Conservation (phyloP, 768 basidiomycete genomes). For the Kwoniella bestiolae region DNA sequence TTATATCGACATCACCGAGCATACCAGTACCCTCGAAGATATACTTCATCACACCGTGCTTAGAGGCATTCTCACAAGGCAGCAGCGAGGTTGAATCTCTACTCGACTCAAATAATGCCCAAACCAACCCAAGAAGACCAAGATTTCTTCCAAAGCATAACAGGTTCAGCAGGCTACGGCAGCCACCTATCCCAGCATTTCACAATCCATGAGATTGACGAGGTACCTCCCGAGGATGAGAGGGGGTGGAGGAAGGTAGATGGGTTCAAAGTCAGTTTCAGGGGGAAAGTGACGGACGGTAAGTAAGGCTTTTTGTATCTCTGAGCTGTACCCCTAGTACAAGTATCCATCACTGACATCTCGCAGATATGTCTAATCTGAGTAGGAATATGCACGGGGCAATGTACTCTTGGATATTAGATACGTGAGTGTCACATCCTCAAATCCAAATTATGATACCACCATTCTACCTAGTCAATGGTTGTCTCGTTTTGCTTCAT, state of each 20-base stretch:
- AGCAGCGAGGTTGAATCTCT: too few species aligned
- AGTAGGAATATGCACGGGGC: slow-evolving; percentile 41
- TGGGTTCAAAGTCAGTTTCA: slow-evolving; percentile 27
- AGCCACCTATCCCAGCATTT: slow-evolving; percentile 11
- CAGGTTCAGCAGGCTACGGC: slow-evolving; percentile 14
- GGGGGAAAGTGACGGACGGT: slow-evolving; percentile 27
- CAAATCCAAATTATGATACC: too few species aligned
- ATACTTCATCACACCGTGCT: too few species aligned
- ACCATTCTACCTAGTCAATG: too few species aligned
- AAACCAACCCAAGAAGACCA: slow-evolving; percentile 26
- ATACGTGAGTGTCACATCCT: slow-evolving; percentile 45
- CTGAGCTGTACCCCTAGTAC: not conserved
- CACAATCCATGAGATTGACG: slow-evolving; percentile 26
- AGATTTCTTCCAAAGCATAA: slow-evolving; percentile 22
- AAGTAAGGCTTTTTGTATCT: not conserved
- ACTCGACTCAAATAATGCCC: too few species aligned
- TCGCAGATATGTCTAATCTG: slow-evolving; percentile 40
- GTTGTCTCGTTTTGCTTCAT: too few species aligned
- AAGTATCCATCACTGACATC: not conserved
- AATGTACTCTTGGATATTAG: slow-evolving; percentile 39
- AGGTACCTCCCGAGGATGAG: slow-evolving; percentile 27
- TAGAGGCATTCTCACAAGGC: too few species aligned
- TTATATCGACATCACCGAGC: too few species aligned
- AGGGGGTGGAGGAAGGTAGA: slow-evolving; percentile 34
- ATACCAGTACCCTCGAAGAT: too few species aligned